phyloP scores from a whole-genome alignment of 768 basidiomycete species.

The Hericium rajendrae region DNA sequence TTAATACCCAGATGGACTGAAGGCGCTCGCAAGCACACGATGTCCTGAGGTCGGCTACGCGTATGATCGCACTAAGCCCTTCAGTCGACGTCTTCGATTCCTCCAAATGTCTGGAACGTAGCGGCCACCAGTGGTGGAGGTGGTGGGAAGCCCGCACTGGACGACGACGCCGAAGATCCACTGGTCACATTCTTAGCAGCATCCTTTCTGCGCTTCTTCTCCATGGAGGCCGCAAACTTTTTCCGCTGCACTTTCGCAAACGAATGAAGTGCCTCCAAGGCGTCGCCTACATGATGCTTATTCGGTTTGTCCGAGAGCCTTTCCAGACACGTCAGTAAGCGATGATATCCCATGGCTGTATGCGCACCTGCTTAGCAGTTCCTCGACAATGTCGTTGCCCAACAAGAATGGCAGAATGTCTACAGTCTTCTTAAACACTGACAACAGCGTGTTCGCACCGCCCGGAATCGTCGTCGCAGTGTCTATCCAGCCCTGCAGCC shows the following conservation, averaged over 20 bases:
- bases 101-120: neutral
- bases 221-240: slow-evolving; percentile 17
- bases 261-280: slow-evolving; percentile 33
- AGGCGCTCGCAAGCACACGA: no score
- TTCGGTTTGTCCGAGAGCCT: slow-evolving; percentile 48
- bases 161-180: no score
- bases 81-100: slow-evolving; percentile 2
- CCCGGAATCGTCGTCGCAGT: slow-evolving; percentile 31
- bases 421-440: slow-evolving; percentile 34
- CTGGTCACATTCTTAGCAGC: neutral
- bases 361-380: slow-evolving; percentile 44
- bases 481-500: slow-evolving; percentile 50
- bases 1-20: no score
- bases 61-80: neutral
- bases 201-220: neutral
- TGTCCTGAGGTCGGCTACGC: no score
- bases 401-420: slow-evolving; percentile 50
- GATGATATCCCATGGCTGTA: neutral
- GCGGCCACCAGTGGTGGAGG: neutral
- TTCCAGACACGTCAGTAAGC: neutral
- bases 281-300: slow-evolving; percentile 43
- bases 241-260: slow-evolving; percentile 46
- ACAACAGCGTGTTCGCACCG: slow-evolving; percentile 26
- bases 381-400: slow-evolving; percentile 40
- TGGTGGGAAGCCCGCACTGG: neutral